Base-by-base conservation (phyloP, 306 rosid species). In the Rosa rugosa region DNA sequence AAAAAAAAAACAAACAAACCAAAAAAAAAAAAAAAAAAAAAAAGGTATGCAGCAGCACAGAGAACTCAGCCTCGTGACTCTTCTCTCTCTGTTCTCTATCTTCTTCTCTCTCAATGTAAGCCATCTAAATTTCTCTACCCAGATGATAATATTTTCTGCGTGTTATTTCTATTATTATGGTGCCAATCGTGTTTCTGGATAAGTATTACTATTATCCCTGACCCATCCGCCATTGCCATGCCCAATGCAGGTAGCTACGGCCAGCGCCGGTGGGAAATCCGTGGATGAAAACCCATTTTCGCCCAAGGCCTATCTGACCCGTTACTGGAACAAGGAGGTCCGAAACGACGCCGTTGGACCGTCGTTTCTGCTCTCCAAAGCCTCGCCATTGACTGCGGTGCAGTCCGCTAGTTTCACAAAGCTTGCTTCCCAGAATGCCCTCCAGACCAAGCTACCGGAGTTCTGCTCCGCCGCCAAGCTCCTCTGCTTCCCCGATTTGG, bases 241-340 rank as follows among this genome's bases (percentile, higher is more conserved):
- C 60, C 75, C 84, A 89, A 91, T 89, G 97, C 91, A 96, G 99
- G 98, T 91, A 41, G 74, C 69, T 18, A 10, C 17, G 25, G 80
- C 87, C 65, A 84, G 6, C 56, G 75, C 62, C 14, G 36, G 36
- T 31, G 36, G 3, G 36, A 31, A 31, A 31, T 31, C 36, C 3
- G 36, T 2, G 36, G 74, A 11, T 13, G 88, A 75, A 27, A 90
- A 83, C 67, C 99, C 99, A 3, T 96, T 96, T 75, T 80, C 97
- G 0, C 99, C 99, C 0, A 90, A 82, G 69, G 97, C 93, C 8
- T 88, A 51, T 74, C 76, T 89, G 70, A 79, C 77, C 64, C 94
- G 99, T 1, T 96, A 96, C 83, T 96, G 99, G 99, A 89, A 85
- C 84, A 91, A 88, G 62, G 97, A 91, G 97, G 90, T 95, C 86